Evolutionary conservation across 2,329 filamentous ascomycete species (phyloP).

Genomic region (Neonectria faginata): DNA sequence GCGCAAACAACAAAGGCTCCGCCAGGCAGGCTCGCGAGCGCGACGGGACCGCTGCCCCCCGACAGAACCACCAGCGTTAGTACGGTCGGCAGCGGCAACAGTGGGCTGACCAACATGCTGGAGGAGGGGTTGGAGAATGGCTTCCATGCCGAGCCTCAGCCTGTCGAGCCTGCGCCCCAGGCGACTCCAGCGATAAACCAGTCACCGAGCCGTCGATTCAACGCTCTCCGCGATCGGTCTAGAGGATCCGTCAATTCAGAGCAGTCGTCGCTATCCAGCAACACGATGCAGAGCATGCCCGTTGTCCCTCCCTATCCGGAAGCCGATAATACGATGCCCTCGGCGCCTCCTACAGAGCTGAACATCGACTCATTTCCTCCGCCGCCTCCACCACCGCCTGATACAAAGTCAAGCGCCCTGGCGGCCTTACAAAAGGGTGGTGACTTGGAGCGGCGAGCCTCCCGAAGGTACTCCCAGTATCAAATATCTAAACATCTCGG

Average conservation of each 20-base stretch:
- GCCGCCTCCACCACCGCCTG: constrained; percentile 74
- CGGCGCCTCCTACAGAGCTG: constrained; percentile 56
- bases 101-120: constrained; percentile 66
- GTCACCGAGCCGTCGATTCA: constrained; percentile 63
- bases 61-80: constrained; percentile 69
- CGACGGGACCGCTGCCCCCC: constrained; percentile 57
- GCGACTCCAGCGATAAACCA: constrained; percentile 46
- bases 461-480: constrained; percentile 93
- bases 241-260: constrained; percentile 65
- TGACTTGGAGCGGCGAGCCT: constrained; percentile 91
- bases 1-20: constrained; percentile 92
- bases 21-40: constrained; percentile 70
- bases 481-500: constrained; percentile 96
- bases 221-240: constrained; percentile 63
- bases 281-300: constrained; percentile 80
- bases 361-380: constrained; percentile 76
- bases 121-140: constrained; percentile 70
- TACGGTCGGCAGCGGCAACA: constrained; percentile 68
- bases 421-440: constrained; percentile 91
- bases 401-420: constrained; percentile 88
- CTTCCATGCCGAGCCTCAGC: constrained; percentile 57
- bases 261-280: constrained; percentile 78
- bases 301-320: constrained; percentile 78
- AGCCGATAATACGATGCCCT: constrained; percentile 65
- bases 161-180: constrained; percentile 29